A percentile compares a stretch with the other conserved stretches of the same genome.
Evolutionary conservation across 177 flowering plant genomes (phyloP).

Genomic region (Vitis hybrid): DNA sequence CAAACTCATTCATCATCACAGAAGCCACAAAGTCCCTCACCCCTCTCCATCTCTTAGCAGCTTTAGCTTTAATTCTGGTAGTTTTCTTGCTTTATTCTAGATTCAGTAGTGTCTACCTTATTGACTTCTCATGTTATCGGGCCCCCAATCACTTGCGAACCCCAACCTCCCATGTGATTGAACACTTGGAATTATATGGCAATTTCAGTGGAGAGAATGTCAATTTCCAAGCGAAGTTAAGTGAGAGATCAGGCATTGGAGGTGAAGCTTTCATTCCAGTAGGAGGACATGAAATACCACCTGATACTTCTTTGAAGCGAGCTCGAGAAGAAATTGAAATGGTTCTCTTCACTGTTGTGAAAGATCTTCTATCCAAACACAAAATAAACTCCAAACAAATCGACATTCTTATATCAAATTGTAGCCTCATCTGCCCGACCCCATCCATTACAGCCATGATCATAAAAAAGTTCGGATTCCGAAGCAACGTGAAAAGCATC

Average conservation of each 20-base stretch:
- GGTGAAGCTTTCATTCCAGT: constrained; percentile 33
- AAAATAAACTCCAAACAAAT: constrained; percentile 31
- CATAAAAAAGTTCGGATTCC: constrained; percentile 45
- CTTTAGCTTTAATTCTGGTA: constrained; percentile 17
- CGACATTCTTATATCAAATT: constrained; percentile 45
- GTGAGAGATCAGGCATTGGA: constrained; percentile 40
- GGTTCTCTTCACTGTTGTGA: constrained; percentile 35
- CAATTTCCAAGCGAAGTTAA: constrained; percentile 25
- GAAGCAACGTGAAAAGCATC: constrained; percentile 40
- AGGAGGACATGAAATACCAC: constrained; percentile 30
- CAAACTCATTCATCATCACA: neutral
- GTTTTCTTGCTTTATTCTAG: constrained; percentile 14
- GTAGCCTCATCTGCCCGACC: constrained; percentile 48
- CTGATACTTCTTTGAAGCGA: constrained; percentile 16
- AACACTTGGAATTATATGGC: constrained; percentile 19
- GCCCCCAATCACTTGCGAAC: constrained; percentile 32
- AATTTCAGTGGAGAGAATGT: constrained; percentile 15
- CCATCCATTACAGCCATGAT: constrained; percentile 45
- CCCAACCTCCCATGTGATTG: constrained; percentile 21
- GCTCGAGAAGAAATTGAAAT: constrained; percentile 26
- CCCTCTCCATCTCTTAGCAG: constrained; percentile 20
- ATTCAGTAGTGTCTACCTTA: constrained; percentile 32
- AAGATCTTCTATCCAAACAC: constrained; percentile 37
- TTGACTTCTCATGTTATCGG: constrained; percentile 39
- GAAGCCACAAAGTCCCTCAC: constrained; percentile 14